phyloP scores from a whole-genome alignment of 2,329 filamentous ascomycete species.

The Trichoderma polysporum region DNA sequence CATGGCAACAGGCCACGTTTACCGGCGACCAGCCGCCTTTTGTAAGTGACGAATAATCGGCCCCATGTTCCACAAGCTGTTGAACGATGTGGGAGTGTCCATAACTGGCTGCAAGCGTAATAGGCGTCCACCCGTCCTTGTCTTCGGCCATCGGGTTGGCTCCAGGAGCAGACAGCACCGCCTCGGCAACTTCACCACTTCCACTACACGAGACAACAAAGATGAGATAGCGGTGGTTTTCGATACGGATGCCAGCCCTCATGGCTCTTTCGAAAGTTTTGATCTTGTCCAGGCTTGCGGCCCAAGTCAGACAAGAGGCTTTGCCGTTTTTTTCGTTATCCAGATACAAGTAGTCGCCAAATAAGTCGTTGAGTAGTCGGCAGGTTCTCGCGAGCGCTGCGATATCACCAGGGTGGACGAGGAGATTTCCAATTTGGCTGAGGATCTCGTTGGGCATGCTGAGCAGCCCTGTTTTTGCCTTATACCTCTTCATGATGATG shows the following conservation, averaged over 20 bases:
- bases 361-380: conserved; percentile 8
- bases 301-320: conserved; percentile 16
- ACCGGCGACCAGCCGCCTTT: conserved; percentile 12
- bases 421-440: conserved; percentile 1
- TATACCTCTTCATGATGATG: not conserved
- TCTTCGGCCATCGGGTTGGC: not conserved
- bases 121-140: conserved; percentile 9
- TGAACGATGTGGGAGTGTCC: conserved; percentile 7
- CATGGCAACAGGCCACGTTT: conserved; percentile 8
- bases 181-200: not conserved
- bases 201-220: conserved; percentile 6
- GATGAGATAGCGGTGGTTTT: conserved; percentile 6
- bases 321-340: not conserved
- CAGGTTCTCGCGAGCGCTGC: conserved; percentile 5
- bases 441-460: conserved; percentile 16
- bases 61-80: not conserved
- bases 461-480: not conserved
- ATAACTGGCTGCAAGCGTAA: conserved; percentile 7
- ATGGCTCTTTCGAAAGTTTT: conserved; percentile 1
- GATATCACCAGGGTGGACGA: conserved; percentile 8
- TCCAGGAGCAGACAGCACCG: conserved; percentile 5
- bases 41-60: not conserved
- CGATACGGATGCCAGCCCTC: conserved; percentile 7
- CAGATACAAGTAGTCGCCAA: conserved; percentile 17
- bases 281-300: not conserved